Evolutionary conservation across 257 asterid species (phyloP).

Genomic region (Nicotiana undulata): DNA sequence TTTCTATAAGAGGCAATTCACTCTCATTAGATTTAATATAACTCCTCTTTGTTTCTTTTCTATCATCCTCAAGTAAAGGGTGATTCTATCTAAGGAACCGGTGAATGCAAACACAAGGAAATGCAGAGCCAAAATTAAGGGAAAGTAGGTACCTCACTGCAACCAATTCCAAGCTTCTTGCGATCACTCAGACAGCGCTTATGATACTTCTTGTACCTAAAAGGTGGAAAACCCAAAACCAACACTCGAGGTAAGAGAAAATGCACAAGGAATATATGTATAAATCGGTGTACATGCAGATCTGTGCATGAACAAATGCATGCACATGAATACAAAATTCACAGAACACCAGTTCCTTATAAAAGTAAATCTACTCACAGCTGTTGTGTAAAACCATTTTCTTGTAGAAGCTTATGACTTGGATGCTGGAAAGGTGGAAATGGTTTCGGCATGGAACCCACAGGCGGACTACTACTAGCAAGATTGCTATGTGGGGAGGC

Average conservation of each 20-base stretch:
- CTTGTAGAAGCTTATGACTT: constrained; percentile 82
- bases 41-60: background rate
- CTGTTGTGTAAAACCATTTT: constrained; percentile 93
- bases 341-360: background rate
- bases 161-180: constrained; percentile 81
- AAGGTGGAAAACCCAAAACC: constrained; percentile 15
- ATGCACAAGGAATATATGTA: background rate
- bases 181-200: constrained; percentile 77
- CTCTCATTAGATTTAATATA: background rate
- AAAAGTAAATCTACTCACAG: constrained; percentile 46
- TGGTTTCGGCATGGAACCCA: constrained; percentile 75
- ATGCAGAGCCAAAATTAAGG: background rate
- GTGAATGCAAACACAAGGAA: background rate
- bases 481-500: constrained; percentile 64
- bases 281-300: background rate
- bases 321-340: constrained; percentile 2
- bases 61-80: background rate
- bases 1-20: background rate
- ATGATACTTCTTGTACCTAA: constrained; percentile 72
- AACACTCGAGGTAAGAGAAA: background rate
- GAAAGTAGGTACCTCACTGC: constrained; percentile 67
- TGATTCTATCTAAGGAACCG: background rate
- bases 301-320: background rate
- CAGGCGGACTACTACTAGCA: constrained; percentile 67
- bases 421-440: constrained; percentile 88